A percentile compares a stretch with the other conserved stretches of the same genome.
phyloP scores from a whole-genome alignment of 2,329 filamentous ascomycete genomes.

The Trichoderma endophyticum region DNA sequence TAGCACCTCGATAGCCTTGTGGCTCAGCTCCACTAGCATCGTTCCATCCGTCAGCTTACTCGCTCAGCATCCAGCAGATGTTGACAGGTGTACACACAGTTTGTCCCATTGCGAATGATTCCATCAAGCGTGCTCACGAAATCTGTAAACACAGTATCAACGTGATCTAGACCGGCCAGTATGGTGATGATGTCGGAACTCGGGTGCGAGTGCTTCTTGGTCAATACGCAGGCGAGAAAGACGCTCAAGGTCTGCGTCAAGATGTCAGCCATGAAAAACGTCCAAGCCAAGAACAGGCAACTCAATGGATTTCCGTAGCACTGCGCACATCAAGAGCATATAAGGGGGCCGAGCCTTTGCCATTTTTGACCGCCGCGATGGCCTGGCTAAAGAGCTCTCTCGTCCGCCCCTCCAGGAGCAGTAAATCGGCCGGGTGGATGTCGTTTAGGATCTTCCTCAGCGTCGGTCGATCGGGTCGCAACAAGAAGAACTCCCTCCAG shows the following conservation, averaged over 20 bases:
- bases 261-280: slow-evolving; percentile 29
- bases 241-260: slow-evolving; percentile 73
- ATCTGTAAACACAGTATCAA: slow-evolving; percentile 82
- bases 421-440: slow-evolving; percentile 70
- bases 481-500: slow-evolving; percentile 93
- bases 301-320: background rate
- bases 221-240: slow-evolving; percentile 77
- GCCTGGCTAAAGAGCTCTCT: slow-evolving; percentile 75
- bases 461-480: slow-evolving; percentile 71
- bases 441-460: slow-evolving; percentile 66
- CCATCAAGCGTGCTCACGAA: slow-evolving; percentile 79
- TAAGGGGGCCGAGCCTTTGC: slow-evolving; percentile 60
- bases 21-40: slow-evolving; percentile 63
- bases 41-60: slow-evolving; percentile 5
- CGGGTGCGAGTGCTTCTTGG: slow-evolving; percentile 90
- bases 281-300: slow-evolving; percentile 29
- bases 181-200: slow-evolving; percentile 93
- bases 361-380: slow-evolving; percentile 63
- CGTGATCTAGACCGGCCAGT: slow-evolving; percentile 81
- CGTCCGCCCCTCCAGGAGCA: slow-evolving; percentile 73
- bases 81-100: slow-evolving; percentile 49
- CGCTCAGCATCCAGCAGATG: slow-evolving; percentile 26
- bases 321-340: slow-evolving; percentile 79
- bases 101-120: slow-evolving; percentile 75
- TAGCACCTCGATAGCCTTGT: slow-evolving; percentile 76